phyloP scores from a whole-genome alignment of 257 asterid species.

The Solanum corneliomulleri region DNA sequence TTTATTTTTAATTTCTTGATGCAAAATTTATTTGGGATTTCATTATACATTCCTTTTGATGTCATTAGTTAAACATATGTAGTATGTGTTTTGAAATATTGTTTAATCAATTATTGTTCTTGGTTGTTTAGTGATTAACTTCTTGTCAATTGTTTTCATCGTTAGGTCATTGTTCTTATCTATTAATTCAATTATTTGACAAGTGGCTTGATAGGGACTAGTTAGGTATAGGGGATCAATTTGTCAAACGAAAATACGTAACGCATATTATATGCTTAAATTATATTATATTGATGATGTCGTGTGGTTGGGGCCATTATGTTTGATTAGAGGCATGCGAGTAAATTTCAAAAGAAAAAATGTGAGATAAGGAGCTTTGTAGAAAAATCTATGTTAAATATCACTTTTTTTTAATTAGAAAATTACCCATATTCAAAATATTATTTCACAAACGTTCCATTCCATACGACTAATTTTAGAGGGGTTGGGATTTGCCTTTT shows the following conservation, averaged over 20 bases:
- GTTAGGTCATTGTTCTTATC: background rate
- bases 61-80: background rate
- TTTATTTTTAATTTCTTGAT: background rate
- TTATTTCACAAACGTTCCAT: background rate
- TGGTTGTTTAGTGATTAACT: background rate
- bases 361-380: background rate
- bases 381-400: background rate
- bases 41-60: background rate
- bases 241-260: background rate
- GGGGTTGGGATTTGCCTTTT: background rate
- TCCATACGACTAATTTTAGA: background rate
- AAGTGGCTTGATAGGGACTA: background rate
- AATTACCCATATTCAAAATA: background rate
- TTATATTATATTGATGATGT: background rate
- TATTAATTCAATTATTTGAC: background rate
- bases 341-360: no score
- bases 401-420: no score
- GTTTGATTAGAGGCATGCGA: background rate
- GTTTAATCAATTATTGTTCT: background rate
- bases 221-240: background rate
- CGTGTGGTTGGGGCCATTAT: background rate
- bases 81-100: background rate
- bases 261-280: background rate
- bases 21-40: background rate
- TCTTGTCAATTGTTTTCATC: background rate